Evolutionary conservation across 192 early-diverging fungal genomes (phyloP).

Genomic region (Jimgerdemannia flammicorona): DNA sequence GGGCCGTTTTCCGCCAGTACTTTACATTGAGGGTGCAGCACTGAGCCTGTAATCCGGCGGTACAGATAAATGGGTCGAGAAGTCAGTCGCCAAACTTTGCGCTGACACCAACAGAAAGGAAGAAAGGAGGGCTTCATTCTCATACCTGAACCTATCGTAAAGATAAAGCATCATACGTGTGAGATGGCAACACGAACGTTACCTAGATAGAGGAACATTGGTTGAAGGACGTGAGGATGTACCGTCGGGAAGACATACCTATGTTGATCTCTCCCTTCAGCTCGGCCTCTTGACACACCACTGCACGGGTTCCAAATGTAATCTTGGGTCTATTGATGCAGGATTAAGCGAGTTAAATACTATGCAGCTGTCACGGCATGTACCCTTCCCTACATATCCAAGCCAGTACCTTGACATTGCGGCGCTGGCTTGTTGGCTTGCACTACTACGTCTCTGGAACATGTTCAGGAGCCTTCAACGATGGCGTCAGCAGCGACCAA

Average conservation of each 20-base stretch:
- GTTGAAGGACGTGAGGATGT: neutral
- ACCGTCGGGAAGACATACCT: neutral
- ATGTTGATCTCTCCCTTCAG: neutral
- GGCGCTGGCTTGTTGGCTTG: neutral
- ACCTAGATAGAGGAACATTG: neutral
- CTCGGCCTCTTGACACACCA: neutral
- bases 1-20: constrained; percentile 61
- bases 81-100: neutral
- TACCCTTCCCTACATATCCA: neutral
- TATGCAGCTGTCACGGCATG: neutral
- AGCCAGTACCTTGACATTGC: neutral
- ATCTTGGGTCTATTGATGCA: neutral
- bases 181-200: neutral
- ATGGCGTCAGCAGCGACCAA: neutral
- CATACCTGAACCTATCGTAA: neutral
- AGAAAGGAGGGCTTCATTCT: neutral
- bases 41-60: constrained; percentile 39
- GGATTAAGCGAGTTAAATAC: neutral
- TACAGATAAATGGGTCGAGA: neutral
- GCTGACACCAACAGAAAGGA: neutral
- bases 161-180: neutral
- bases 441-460: neutral
- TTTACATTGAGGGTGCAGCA: constrained; percentile 72
- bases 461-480: neutral
- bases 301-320: neutral